Conservation (phyloP, 2,329 filamentous ascomycete species). For the Colletotrichum gloeosporioides region DNA sequence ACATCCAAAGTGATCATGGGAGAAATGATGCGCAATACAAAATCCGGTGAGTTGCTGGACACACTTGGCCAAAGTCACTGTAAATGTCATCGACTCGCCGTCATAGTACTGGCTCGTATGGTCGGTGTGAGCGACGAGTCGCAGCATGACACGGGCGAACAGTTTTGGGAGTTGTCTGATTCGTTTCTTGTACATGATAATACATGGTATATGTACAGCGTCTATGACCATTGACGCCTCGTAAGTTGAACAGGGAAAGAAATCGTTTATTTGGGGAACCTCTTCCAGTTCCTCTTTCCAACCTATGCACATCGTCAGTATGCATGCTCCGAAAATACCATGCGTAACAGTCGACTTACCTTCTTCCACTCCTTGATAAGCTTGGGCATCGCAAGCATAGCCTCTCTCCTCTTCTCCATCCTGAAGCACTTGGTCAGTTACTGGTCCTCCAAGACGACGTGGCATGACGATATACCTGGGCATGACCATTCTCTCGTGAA, state of each 20-base stretch:
- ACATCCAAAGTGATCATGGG: neutral
- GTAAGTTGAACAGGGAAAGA: neutral
- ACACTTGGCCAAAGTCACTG: neutral
- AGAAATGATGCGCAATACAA: neutral
- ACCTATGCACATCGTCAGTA: conserved; percentile 49
- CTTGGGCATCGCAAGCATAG: conserved; percentile 93
- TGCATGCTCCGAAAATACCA: neutral
- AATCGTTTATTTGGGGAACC: conserved; percentile 58
- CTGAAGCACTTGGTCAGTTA: conserved; percentile 48
- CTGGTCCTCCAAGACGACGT: neutral
- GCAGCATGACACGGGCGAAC: neutral
- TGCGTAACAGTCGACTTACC: conserved; percentile 58
- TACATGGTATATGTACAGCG: conserved; percentile 24
- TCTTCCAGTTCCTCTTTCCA: conserved; percentile 61
- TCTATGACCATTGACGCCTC: neutral
- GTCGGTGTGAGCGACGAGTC: neutral
- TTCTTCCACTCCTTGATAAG: conserved; percentile 94
- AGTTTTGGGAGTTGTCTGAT: neutral
- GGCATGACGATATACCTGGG: conserved; percentile 57
- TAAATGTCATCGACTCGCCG: neutral
- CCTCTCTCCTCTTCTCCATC: conserved; percentile 87
- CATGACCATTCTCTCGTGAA: conserved; percentile 87
- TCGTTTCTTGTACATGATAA: conserved; percentile 24
- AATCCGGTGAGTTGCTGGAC: neutral
- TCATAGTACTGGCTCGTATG: neutral